These are phyloP conservation scores for Purpureocillium lavendulum DNA, from an alignment of 2,329 filamentous ascomycete genomes.

Conservation along the genomic window DNA sequence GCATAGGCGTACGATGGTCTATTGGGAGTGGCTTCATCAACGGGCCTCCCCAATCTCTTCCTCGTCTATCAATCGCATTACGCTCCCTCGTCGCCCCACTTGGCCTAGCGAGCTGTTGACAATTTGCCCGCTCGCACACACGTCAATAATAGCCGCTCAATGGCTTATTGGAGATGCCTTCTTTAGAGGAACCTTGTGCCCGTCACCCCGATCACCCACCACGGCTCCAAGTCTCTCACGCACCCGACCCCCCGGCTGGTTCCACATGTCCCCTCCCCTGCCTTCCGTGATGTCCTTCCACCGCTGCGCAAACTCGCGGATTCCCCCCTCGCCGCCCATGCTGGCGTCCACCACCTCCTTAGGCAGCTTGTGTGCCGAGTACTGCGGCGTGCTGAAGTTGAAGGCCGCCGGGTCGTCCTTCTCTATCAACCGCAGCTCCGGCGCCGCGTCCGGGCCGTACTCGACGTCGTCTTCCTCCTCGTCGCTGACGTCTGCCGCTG, in stretches of 20 bases:
- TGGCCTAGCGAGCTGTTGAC: no score
- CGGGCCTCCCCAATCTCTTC: no score
- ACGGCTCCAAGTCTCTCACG: constrained; percentile 1
- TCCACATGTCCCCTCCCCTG: constrained; percentile 30
- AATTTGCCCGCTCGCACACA: no score
- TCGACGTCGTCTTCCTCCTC: constrained; percentile 33
- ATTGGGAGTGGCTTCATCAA: no score
- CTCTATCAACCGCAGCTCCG: constrained; percentile 75
- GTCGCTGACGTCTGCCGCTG: constrained; percentile 28
- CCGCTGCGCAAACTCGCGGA: constrained; percentile 71
- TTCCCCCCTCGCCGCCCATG: constrained; percentile 59
- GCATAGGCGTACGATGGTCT: no score
- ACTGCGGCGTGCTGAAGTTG: constrained; percentile 76
- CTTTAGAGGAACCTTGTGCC: no score
- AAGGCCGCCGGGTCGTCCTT: constrained; percentile 84
- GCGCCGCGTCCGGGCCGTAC: constrained; percentile 50
- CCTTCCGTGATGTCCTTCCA: constrained; percentile 56
- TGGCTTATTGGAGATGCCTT: no score
- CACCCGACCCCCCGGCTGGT: constrained; percentile 15
- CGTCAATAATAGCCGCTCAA: no score
- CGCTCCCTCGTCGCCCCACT: no score
- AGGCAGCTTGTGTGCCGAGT: constrained; percentile 91
- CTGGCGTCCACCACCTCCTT: constrained; percentile 79
- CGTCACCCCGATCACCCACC: no score
- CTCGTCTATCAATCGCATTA: no score